A percentile compares a stretch with the other conserved stretches of the same genome.
Conservation (phyloP, 2,329 filamentous ascomycete genomes). For the Venturia asperata region DNA sequence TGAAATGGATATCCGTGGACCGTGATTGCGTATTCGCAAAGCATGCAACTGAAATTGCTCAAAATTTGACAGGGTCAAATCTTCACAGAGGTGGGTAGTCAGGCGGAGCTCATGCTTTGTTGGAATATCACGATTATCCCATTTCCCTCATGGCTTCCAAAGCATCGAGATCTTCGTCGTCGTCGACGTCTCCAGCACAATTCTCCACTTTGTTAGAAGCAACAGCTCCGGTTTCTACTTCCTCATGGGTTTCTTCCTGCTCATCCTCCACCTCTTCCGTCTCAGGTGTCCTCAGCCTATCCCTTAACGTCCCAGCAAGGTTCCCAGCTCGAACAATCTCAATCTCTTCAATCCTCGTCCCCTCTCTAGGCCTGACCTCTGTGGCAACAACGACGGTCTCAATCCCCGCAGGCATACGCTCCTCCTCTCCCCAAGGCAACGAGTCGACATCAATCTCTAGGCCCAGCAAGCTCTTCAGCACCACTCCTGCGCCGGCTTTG, state of each 20-base stretch:
- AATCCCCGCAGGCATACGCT: conserved; percentile 58
- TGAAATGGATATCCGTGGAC: no score
- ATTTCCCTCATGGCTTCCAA: conserved; percentile 5
- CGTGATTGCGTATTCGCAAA: no score
- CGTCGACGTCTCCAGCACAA: background rate
- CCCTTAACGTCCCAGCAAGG: conserved; percentile 1
- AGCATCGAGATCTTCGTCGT: background rate
- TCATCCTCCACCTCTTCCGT: background rate
- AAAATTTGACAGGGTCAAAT: no score
- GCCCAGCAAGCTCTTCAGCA: conserved; percentile 68
- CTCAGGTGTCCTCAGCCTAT: conserved; percentile 1
- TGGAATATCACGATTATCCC: background rate
- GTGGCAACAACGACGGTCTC: conserved; percentile 78
- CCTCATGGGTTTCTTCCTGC: background rate
- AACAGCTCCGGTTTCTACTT: background rate
- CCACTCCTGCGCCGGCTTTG: conserved; percentile 77
- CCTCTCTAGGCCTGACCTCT: conserved; percentile 10
- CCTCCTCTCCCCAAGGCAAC: conserved; percentile 82
- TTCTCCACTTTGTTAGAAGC: background rate
- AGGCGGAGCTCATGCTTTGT: no score
- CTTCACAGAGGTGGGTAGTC: no score
- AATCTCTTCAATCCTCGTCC: conserved; percentile 12
- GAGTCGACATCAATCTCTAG: conserved; percentile 72
- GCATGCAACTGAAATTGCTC: no score
- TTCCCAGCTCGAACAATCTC: conserved; percentile 8